Evolutionary conservation across 23 red algal species (phyloP).

Genomic region (Gracilaria domingensis): DNA sequence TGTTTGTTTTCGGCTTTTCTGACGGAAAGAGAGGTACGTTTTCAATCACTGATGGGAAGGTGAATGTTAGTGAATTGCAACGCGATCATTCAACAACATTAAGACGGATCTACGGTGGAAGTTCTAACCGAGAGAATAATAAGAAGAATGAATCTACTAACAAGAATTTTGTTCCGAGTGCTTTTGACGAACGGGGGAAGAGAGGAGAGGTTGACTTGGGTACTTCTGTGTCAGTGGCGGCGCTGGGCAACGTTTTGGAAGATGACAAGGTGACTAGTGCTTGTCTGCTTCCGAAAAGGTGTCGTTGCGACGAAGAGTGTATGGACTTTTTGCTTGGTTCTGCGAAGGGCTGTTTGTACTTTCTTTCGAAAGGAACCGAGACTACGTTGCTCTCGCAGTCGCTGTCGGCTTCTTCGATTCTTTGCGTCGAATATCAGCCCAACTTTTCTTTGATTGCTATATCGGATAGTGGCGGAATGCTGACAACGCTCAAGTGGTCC

Average conservation of each 20-base stretch:
- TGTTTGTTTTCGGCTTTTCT: conserved; percentile 5
- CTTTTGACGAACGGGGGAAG: neutral
- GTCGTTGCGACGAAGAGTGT: neutral
- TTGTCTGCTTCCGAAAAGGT: neutral
- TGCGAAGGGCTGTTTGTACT: neutral
- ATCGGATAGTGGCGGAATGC: neutral
- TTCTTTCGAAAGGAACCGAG: neutral
- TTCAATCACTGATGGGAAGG: conserved; percentile 17
- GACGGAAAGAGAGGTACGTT: conserved; percentile 31
- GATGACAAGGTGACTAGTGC: neutral
- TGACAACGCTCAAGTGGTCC: neutral
- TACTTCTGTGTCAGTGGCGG: neutral
- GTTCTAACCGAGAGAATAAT: neutral
- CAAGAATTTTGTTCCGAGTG: conserved; percentile 11
- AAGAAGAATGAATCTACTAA: conserved; percentile 5
- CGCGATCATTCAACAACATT: neutral
- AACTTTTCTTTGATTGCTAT: neutral
- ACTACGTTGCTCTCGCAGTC: neutral
- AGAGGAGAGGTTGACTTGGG: neutral
- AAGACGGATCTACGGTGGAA: neutral
- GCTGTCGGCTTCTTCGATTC: neutral
- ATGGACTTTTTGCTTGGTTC: neutral
- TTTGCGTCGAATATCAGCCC: conserved; percentile 3
- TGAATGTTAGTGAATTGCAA: conserved; percentile 1
- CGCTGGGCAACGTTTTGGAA: neutral